A percentile compares a stretch with the other conserved stretches of the same genome.
Conservation (phyloP, 2,329 filamentous ascomycete genomes). For the Venturia aucupariae region DNA sequence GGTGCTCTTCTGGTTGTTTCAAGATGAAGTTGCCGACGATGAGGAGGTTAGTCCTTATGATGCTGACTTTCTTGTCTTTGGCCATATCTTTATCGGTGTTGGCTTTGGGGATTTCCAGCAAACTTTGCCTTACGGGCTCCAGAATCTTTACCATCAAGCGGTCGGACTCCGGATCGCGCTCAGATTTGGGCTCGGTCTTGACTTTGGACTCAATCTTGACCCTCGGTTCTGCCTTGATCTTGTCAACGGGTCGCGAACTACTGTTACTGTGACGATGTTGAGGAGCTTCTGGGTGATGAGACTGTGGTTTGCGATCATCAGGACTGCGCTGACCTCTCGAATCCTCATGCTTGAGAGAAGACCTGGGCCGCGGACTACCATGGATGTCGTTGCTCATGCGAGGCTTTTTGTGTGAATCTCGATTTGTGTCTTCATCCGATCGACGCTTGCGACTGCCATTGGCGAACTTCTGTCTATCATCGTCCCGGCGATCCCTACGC, state of each 20-base stretch:
- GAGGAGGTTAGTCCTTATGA: neutral
- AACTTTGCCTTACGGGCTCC: neutral
- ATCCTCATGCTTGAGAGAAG: conserved; percentile 6
- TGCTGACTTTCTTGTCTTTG: conserved; percentile 9
- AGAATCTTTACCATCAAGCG: neutral
- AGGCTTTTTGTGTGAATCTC: conserved; percentile 2
- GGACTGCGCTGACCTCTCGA: conserved; percentile 5
- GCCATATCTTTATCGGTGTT: neutral
- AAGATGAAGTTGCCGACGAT: conserved; percentile 4
- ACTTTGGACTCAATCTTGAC: neutral
- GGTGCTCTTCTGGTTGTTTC: conserved; percentile 5
- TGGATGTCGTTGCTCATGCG: conserved; percentile 6
- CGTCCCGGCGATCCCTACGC: conserved; percentile 10
- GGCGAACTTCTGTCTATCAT: conserved; percentile 12
- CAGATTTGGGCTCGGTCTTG: neutral
- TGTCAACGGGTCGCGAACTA: neutral
- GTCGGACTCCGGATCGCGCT: conserved; percentile 2
- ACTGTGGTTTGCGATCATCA: conserved; percentile 7
- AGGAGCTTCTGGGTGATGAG: conserved; percentile 2
- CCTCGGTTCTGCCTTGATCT: neutral
- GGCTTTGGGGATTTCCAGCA: neutral
- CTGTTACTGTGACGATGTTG: conserved; percentile 4
- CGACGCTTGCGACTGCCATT: conserved; percentile 6
- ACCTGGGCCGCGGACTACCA: neutral
- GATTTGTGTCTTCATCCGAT: neutral